phyloP scores from a whole-genome alignment of 2,329 filamentous ascomycete species.

The Verticillium albo-atrum region DNA sequence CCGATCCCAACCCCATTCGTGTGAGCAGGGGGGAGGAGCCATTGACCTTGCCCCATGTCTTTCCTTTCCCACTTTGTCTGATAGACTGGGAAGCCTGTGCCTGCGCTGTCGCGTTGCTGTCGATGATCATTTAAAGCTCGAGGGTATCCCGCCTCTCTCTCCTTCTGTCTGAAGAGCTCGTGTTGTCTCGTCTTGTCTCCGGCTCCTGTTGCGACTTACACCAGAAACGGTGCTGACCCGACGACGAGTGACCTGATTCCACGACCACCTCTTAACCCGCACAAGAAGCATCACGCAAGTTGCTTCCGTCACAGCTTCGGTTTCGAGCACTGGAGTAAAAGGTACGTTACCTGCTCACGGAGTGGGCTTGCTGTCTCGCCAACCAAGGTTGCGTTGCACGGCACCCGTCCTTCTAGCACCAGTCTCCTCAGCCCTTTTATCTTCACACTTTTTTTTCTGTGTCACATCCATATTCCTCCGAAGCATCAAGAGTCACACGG shows the following conservation, averaged over 20 bases:
- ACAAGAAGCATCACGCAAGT: neutral
- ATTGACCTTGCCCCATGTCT: neutral
- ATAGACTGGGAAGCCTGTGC: neutral
- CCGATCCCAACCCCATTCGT: neutral
- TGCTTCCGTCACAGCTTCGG: neutral
- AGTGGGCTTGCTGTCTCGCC: neutral
- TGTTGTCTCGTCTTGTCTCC: neutral
- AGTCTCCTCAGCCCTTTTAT: neutral
- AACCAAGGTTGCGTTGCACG: neutral
- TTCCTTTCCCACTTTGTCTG: neutral
- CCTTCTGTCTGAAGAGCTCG: neutral
- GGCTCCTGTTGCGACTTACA: neutral
- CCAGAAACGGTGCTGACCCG: neutral
- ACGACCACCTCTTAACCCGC: neutral
- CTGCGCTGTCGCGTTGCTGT: neutral
- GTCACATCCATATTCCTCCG: neutral
- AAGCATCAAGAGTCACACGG: neutral
- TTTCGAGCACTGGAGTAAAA: neutral
- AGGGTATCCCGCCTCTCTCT: neutral
- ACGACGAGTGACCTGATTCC: neutral
- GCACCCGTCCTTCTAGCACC: neutral
- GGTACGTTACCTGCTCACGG: neutral
- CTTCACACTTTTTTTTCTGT: neutral
- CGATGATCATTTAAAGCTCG: neutral
- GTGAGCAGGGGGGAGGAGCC: neutral